Evolutionary conservation across 2,329 filamentous ascomycete species (phyloP).

Genomic region (Fusarium sp.): DNA sequence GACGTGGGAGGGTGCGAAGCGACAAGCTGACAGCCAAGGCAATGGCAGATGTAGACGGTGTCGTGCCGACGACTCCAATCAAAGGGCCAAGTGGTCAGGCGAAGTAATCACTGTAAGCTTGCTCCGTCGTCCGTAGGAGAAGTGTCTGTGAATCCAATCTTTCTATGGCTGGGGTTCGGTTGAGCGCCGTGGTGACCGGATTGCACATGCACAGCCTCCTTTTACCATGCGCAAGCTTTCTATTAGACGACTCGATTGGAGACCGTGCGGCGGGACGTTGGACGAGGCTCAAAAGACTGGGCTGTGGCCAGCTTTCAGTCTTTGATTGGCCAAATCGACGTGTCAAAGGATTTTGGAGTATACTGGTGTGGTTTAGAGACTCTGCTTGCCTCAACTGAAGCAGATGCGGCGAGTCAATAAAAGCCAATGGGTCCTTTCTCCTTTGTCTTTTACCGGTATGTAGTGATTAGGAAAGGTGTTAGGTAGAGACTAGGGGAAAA

Average conservation of each 20-base stretch:
- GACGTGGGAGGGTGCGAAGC: slow-evolving; percentile 30
- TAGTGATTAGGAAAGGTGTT: background rate
- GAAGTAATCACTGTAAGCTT: slow-evolving; percentile 29
- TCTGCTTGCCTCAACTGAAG: background rate
- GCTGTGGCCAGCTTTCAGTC: slow-evolving; percentile 42
- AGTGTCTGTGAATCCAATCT: slow-evolving; percentile 2
- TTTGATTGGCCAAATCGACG: slow-evolving; percentile 33
- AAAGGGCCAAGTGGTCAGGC: slow-evolving; percentile 8
- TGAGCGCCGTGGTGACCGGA: slow-evolving; percentile 25
- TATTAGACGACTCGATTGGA: slow-evolving; percentile 20
- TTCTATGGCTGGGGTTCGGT: slow-evolving; percentile 26
- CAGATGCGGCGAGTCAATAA: background rate
- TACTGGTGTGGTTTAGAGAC: slow-evolving; percentile 20
- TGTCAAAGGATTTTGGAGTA: background rate
- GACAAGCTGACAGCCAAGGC: slow-evolving; percentile 28
- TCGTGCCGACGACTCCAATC: slow-evolving; percentile 24
- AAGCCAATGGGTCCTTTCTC: background rate
- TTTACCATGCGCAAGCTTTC: slow-evolving; percentile 28
- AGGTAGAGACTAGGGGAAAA: background rate
- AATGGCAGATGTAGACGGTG: slow-evolving; percentile 8
- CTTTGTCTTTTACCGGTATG: background rate
- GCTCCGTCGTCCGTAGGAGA: background rate
- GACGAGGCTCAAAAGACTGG: slow-evolving; percentile 37
- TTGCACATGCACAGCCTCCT: slow-evolving; percentile 38
- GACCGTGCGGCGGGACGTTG: slow-evolving; percentile 39